Percentiles rank a stretch among this genome's conserved stretches.
phyloP scores from a whole-genome alignment of 1,284 basidiomycete genomes.

The Ganoderma resinaceum region DNA sequence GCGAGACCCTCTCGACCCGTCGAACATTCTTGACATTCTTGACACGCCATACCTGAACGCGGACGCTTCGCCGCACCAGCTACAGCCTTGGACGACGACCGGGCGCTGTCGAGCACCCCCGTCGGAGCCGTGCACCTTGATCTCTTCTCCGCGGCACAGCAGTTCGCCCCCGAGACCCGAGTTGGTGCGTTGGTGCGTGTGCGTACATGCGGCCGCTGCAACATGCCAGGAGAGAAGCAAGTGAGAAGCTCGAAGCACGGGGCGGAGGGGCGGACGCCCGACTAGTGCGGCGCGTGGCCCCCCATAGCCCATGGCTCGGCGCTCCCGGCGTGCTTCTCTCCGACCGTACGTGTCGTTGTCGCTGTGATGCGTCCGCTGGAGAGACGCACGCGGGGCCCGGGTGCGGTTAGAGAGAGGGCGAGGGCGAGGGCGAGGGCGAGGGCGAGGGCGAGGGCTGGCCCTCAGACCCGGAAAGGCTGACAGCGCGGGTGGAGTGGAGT shows the following conservation, averaged over 20 bases:
- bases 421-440: too few species aligned
- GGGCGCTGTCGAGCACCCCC: too few species aligned
- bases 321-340: constrained; percentile 1
- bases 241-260: too few species aligned
- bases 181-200: neutral
- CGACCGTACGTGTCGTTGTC: too few species aligned
- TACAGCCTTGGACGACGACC: neutral
- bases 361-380: neutral
- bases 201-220: neutral
- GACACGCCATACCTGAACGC: too few species aligned
- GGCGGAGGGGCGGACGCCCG: neutral
- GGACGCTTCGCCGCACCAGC: neutral
- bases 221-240: neutral
- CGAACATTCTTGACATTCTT: neutral
- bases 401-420: constrained; percentile 2
- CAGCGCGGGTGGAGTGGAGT: too few species aligned
- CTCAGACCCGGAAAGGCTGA: too few species aligned
- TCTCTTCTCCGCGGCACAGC: too few species aligned
- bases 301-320: neutral
- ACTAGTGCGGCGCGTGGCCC: constrained; percentile 7
- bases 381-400: neutral
- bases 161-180: too few species aligned
- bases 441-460: too few species aligned
- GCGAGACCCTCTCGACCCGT: neutral
- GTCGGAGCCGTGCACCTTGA: neutral